Conservation (phyloP, 768 basidiomycete genomes). For the Daedaleopsis sinensis region DNA sequence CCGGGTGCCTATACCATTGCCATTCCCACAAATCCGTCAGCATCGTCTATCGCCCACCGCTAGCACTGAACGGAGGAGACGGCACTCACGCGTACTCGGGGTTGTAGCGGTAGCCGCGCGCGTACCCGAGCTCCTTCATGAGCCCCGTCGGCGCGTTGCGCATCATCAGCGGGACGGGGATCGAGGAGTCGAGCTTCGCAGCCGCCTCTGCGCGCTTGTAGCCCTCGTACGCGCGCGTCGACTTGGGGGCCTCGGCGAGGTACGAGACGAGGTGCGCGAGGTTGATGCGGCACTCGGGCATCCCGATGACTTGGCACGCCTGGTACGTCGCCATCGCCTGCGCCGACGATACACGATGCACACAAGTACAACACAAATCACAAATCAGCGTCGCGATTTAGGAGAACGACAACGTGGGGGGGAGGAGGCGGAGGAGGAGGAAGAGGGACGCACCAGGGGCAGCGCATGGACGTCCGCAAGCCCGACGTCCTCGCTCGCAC, state of each 20-base stretch:
- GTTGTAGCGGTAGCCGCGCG: constrained; percentile 52
- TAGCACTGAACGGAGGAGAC: no score
- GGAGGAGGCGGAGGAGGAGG: neutral
- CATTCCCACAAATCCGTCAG: neutral
- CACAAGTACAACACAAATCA: no score
- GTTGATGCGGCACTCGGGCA: constrained; percentile 82
- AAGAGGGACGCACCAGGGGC: constrained; percentile 54
- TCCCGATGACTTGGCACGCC: constrained; percentile 71
- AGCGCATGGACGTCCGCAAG: constrained; percentile 78
- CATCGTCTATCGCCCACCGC: neutral
- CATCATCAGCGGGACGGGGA: constrained; percentile 70
- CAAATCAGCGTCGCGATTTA: no score
- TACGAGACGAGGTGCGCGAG: constrained; percentile 78
- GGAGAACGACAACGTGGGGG: neutral
- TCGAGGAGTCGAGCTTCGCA: constrained; percentile 51
- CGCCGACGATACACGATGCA: neutral
- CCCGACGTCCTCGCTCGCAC: constrained; percentile 87
- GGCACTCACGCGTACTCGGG: constrained; percentile 43
- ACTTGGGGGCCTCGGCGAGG: constrained; percentile 82
- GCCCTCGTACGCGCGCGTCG: constrained; percentile 76
- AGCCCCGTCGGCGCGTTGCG: constrained; percentile 76
- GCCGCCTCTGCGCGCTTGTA: constrained; percentile 71
- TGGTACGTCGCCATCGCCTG: constrained; percentile 66
- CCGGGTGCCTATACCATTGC: constrained; percentile 56
- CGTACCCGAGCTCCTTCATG: constrained; percentile 56